Percentiles rank a stretch among this genome's conserved stretches.
phyloP scores from a whole-genome alignment of 2,329 filamentous ascomycete species.

The Chalara sp. region DNA sequence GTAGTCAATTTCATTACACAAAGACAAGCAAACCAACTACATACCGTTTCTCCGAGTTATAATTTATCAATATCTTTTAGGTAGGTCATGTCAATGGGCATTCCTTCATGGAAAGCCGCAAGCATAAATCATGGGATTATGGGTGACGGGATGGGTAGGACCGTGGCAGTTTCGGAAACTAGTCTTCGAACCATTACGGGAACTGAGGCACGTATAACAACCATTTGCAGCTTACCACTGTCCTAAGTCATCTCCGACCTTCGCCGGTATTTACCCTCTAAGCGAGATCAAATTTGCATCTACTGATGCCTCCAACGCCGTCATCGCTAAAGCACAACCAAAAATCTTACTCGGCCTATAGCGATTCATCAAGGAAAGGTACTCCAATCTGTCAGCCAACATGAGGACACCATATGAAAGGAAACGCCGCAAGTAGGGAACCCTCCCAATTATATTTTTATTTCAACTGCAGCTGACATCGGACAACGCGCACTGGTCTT shows the following conservation, averaged over 20 bases:
- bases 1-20: slow-evolving; percentile 37
- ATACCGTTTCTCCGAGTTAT: background rate
- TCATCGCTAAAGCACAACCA: slow-evolving; percentile 29
- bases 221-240: slow-evolving; percentile 29
- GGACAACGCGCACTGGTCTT: slow-evolving; percentile 26
- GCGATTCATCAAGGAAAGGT: slow-evolving; percentile 41
- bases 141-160: slow-evolving; percentile 28
- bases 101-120: slow-evolving; percentile 31
- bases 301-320: background rate
- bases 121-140: slow-evolving; percentile 45
- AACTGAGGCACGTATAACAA: slow-evolving; percentile 50
- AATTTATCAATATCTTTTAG: slow-evolving; percentile 30
- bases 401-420: slow-evolving; percentile 13
- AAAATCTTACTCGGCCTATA: slow-evolving; percentile 39
- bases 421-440: slow-evolving; percentile 14
- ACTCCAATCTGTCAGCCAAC: slow-evolving; percentile 40
- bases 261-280: slow-evolving; percentile 1
- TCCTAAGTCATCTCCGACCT: slow-evolving; percentile 9
- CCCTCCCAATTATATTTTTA: slow-evolving; percentile 8
- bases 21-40: slow-evolving; percentile 23
- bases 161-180: slow-evolving; percentile 6
- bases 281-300: slow-evolving; percentile 8
- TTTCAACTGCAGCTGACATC: slow-evolving; percentile 11
- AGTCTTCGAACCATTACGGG: slow-evolving; percentile 36
- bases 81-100: slow-evolving; percentile 36